Evolutionary conservation across 805 yeast species (phyloP).

Genomic region (Hanseniaspora vineae): DNA sequence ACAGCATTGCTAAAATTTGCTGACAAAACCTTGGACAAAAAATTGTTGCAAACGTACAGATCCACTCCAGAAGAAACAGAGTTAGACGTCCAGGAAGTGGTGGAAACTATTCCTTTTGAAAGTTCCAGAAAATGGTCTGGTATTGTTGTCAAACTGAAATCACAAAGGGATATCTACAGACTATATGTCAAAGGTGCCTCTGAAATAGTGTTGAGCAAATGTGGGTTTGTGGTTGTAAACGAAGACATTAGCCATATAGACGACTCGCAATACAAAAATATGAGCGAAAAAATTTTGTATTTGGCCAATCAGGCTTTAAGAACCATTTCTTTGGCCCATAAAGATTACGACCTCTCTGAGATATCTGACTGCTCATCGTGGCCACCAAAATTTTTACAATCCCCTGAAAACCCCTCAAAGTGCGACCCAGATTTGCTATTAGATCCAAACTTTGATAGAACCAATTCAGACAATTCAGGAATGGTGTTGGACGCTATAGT

Average conservation of each 20-base stretch:
- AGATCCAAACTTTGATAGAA: constrained; percentile 14
- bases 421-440: constrained; percentile 34
- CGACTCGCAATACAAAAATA: constrained; percentile 8
- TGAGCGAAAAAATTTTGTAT: constrained; percentile 32
- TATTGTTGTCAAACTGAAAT: constrained; percentile 40
- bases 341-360: constrained; percentile 34
- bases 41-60: constrained; percentile 36
- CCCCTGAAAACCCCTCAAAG: constrained; percentile 21
- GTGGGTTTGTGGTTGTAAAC: constrained; percentile 10
- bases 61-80: constrained; percentile 13
- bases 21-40: constrained; percentile 37
- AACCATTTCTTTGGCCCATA: constrained; percentile 79
- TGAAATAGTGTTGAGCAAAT: constrained; percentile 47
- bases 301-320: constrained; percentile 75
- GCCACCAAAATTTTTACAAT: constrained; percentile 51
- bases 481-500: constrained; percentile 60
- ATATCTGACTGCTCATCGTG: constrained; percentile 24
- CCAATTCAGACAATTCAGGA: constrained; percentile 19
- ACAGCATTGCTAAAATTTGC: constrained; percentile 72
- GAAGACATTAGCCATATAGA: neutral
- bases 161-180: constrained; percentile 30
- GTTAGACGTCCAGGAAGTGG: constrained; percentile 30
- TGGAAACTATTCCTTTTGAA: constrained; percentile 80
- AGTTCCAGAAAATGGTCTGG: constrained; percentile 91
- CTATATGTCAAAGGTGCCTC: constrained; percentile 88